These are phyloP conservation scores for Lithohypha guttulata DNA, from an alignment of 2,329 filamentous ascomycete species.

Conservation along the genomic window DNA sequence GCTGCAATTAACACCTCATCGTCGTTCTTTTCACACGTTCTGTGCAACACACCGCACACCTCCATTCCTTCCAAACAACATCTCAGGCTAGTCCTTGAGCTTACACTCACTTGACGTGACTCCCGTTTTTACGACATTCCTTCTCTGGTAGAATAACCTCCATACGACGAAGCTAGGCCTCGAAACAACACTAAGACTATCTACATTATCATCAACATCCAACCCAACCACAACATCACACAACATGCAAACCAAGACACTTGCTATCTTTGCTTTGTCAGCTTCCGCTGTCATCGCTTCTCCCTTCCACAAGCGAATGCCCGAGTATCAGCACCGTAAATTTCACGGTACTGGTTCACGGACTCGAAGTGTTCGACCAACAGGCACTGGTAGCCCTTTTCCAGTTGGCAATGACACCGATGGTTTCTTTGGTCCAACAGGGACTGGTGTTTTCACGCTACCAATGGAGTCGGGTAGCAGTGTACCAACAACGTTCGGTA, in stretches of 20 bases:
- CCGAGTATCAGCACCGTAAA: slow-evolving; percentile 13
- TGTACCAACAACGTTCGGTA: slow-evolving; percentile 7
- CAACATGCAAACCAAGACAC: slow-evolving; percentile 20
- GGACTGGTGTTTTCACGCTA: slow-evolving; percentile 5
- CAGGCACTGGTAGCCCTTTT: neutral
- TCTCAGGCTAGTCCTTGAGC: slow-evolving; percentile 21
- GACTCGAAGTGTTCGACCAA: neutral
- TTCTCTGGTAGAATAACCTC: slow-evolving; percentile 9
- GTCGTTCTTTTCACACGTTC: slow-evolving; percentile 22
- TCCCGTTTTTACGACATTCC: slow-evolving; percentile 14
- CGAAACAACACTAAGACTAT: slow-evolving; percentile 6
- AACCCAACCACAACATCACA: slow-evolving; percentile 9
- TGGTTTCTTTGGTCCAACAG: slow-evolving; percentile 9
- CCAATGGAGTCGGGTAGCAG: neutral
- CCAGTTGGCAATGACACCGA: slow-evolving; percentile 7
- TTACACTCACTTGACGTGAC: slow-evolving; percentile 20
- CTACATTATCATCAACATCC: slow-evolving; percentile 1
- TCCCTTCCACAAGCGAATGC: slow-evolving; percentile 13
- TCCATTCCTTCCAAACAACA: slow-evolving; percentile 15
- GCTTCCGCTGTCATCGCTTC: slow-evolving; percentile 17
- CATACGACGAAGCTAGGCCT: slow-evolving; percentile 5
- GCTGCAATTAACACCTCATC: slow-evolving; percentile 16
- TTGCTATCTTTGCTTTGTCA: slow-evolving; percentile 19
- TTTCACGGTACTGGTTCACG: slow-evolving; percentile 13
- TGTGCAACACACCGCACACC: slow-evolving; percentile 23